Evolutionary conservation across 2,329 filamentous ascomycete genomes (phyloP), one percentile per base, ranked within the genome.

Genomic region (Chaetomiaceae sp.): DNA sequence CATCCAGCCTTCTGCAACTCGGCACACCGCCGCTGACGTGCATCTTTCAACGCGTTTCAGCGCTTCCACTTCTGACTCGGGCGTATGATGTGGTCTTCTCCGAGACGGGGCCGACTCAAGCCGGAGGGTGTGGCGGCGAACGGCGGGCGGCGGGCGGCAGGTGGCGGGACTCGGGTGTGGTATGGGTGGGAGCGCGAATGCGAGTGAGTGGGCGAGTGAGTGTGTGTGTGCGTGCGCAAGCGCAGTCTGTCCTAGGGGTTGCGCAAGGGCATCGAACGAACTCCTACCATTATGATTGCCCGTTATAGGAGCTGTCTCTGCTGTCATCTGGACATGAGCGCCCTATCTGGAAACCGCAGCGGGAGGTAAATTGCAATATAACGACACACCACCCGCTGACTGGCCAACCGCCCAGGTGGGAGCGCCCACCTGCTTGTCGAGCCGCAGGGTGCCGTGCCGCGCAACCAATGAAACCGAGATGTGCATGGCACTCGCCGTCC

Each of bases 341-440:
- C 42, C 41, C 43, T 27, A 54, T 46, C 49, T 48, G 52, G 57
- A 21, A 45, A 52, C 37, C 16, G 44, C 51, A 46, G 53, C 56
- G 51, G 57, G 56, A 55, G 46, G 47, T 50, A 52, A 34, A 61
- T 60, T 60, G 57, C 53, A 56, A 57, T 58, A 53, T 56, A 48
- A 44, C 41, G 27, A 44, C 23, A 50, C 57, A 51, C 56, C 48
- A 56, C 48, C 56, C 51, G 50, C 48, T 61, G 51, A 58, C 53
- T 55, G 45, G 49, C 48, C 53, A 53, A 46, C 58, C 55, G 53
- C 35, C 44, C 40, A 34, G 55, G 48, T 57, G 57, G 58, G 54
- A 56, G 39, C 35, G 49, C 46, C 48, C 43, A 41, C 48, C 44
- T 51, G 56, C 41, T 47, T 41, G 30, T 51, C 53, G 56, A 56